Conservation (phyloP, 148 eudicot genomes). For the Dysphania ambrosioides region DNA sequence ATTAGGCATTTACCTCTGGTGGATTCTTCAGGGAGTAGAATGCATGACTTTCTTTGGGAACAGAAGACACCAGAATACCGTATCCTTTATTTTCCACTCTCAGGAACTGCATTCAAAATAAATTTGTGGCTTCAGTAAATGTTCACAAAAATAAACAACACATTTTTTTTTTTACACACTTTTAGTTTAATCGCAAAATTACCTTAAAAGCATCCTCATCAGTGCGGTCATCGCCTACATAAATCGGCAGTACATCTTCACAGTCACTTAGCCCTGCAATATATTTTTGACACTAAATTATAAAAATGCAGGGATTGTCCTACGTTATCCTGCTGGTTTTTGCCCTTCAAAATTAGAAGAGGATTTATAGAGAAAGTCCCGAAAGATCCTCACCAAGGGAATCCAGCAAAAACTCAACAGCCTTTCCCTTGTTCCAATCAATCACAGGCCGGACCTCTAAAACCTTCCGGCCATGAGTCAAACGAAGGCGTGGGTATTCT, state of each 20-base stretch:
- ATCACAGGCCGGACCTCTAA: slow-evolving; percentile 91
- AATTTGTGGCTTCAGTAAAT: slow-evolving; percentile 6
- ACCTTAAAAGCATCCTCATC: slow-evolving; percentile 99
- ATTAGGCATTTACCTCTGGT: slow-evolving; percentile 58
- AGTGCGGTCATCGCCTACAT: slow-evolving; percentile 93
- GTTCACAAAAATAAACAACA: not conserved
- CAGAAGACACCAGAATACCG: slow-evolving; percentile 80
- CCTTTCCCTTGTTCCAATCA: slow-evolving; percentile 98
- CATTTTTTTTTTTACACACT: no score
- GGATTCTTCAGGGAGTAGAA: slow-evolving; percentile 81
- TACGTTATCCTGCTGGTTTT: not conserved
- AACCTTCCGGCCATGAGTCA: slow-evolving; percentile 97
- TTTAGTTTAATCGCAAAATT: slow-evolving; percentile 6
- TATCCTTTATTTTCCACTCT: slow-evolving; percentile 68
- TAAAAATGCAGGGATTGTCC: not conserved
- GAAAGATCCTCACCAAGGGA: slow-evolving; percentile 63
- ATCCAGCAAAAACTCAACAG: slow-evolving; percentile 86
- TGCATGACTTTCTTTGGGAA: slow-evolving; percentile 86
- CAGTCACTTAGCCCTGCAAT: slow-evolving; percentile 53
- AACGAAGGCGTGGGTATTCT: slow-evolving; percentile 62
- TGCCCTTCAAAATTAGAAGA: not conserved
- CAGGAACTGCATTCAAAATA: slow-evolving; percentile 48
- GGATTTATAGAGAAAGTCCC: slow-evolving; percentile 11
- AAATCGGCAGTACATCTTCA: slow-evolving; percentile 84
- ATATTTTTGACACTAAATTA: not conserved